Base-by-base conservation (phyloP, 768 basidiomycete genomes). In the Paxillus rubicundulus region DNA sequence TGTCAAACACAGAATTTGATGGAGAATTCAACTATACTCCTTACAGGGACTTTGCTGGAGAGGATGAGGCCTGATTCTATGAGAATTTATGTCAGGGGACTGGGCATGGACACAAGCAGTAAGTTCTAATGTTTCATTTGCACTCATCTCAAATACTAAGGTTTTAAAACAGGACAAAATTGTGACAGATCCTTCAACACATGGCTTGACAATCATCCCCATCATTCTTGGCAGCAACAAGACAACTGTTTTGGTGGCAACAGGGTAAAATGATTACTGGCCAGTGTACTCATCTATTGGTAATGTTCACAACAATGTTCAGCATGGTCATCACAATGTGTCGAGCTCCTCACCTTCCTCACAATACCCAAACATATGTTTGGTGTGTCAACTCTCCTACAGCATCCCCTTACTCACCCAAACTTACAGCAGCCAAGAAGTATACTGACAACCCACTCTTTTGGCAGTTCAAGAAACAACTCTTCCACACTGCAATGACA, bases 401-500 rank as follows among this genome's bases (percentile, higher is more conserved):
- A 24, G 12, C 13, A 4, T 43, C 4, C 5, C 6, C 16, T 17
- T 37, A 24, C 27, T 10, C 4, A 6, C 34, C 10, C 20, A n/a
- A 51, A 30, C 49, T 52, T 17, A 41, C 45, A 56, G 43, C 40
- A 2, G 52, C 59, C 40, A 34, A 45, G 20, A 50, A 57, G 24
- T 50, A 53, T 3, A 24, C 12, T 1, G 45, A 57, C 3, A 21
- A 50, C 8, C 41, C 42, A n/a, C 4, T 43, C 5, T 72, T 65
- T 38, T 56, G 58, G 2, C 56, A 51, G 6, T 75, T 75, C 54
- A 61, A 61, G 7, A 58, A 63, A 4, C 65, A 72, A 21, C 54
- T 73, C 0, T 72, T 71, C 32, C 71, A 75, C 47, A 67, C 20
- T 49, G 71, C 42, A 7, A 56, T 63, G 60, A 36, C 50, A 43